Conservation (phyloP, 495 filamentous ascomycete genomes). For the Xylona heveae region DNA sequence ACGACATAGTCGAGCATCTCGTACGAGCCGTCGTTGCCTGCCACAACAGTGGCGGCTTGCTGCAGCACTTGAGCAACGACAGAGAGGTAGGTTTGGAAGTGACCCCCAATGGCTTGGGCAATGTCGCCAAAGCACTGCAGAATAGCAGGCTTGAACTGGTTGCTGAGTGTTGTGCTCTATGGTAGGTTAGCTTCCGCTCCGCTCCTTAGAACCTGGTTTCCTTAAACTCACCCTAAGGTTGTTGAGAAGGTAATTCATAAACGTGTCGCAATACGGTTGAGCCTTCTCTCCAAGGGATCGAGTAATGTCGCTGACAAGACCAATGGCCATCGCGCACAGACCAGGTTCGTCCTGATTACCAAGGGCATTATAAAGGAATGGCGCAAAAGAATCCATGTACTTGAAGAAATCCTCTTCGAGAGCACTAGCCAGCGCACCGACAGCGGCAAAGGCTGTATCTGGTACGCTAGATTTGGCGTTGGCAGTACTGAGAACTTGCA, state of each 20-base stretch:
- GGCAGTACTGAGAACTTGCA: slow-evolving; percentile 57
- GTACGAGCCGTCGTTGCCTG: slow-evolving; percentile 44
- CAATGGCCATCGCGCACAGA: slow-evolving; percentile 93
- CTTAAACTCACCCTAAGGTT: slow-evolving; percentile 59
- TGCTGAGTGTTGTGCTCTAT: slow-evolving; percentile 50
- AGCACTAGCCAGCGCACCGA: slow-evolving; percentile 68
- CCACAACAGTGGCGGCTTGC: slow-evolving; percentile 67
- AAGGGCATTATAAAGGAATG: slow-evolving; percentile 80
- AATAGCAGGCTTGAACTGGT: slow-evolving; percentile 96
- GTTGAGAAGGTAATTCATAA: slow-evolving; percentile 91
- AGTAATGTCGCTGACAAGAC: slow-evolving; percentile 85
- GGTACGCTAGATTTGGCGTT: slow-evolving; percentile 83
- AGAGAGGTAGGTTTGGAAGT: slow-evolving; percentile 79
- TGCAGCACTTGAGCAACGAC: slow-evolving; percentile 87
- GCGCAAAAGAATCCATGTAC: slow-evolving; percentile 89
- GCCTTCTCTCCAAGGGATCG: slow-evolving; percentile 74
- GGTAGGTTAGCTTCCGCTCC: slow-evolving; percentile 17
- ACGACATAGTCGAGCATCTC: slow-evolving; percentile 94
- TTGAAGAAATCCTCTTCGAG: slow-evolving; percentile 81
- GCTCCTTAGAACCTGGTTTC: too few relatives aligned
- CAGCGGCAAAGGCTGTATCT: slow-evolving; percentile 74
- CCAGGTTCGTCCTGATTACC: slow-evolving; percentile 86
- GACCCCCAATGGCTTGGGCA: slow-evolving; percentile 78
- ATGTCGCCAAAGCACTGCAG: slow-evolving; percentile 97
- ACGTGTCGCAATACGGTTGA: slow-evolving; percentile 83